A percentile compares a stretch with the other conserved stretches of the same genome.
Conservation (phyloP, 176 grass and related monocot species). For the Phyllostachys edulis region DNA sequence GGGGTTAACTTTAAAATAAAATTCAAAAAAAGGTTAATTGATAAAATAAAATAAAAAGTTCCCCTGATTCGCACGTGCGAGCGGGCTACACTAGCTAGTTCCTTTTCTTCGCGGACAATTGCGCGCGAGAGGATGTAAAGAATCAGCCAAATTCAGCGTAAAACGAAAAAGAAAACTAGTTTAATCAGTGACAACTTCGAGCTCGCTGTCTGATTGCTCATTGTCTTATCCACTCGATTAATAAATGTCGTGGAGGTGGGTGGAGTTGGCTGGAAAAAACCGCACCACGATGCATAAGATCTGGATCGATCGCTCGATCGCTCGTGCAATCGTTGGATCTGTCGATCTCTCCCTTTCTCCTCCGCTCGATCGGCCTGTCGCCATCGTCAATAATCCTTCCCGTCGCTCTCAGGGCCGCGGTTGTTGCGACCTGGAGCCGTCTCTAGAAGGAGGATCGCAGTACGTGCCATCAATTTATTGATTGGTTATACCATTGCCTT, state of each 20-base stretch:
- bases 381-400: constrained; percentile 24
- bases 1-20: no score
- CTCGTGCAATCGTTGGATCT: neutral
- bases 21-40: no score
- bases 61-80: constrained; percentile 20
- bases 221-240: neutral
- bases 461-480: neutral
- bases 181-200: neutral
- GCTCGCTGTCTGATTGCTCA: neutral
- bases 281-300: neutral
- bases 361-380: constrained; percentile 2
- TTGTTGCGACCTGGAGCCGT: constrained; percentile 50
- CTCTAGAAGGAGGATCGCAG: constrained; percentile 36
- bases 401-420: constrained; percentile 23
- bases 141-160: neutral
- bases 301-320: neutral
- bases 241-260: constrained; percentile 27
- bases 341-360: neutral
- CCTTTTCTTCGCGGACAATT: neutral
- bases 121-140: neutral
- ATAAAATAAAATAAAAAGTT: no score
- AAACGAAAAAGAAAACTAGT: neutral
- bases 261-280: constrained; percentile 57
- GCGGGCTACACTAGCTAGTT: neutral
- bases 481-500: neutral